Percentiles rank a stretch among this genome's conserved stretches.
These are phyloP conservation scores for Triticum monococcum DNA, from an alignment of 176 grass and related monocot genomes.

Conservation along the genomic window DNA sequence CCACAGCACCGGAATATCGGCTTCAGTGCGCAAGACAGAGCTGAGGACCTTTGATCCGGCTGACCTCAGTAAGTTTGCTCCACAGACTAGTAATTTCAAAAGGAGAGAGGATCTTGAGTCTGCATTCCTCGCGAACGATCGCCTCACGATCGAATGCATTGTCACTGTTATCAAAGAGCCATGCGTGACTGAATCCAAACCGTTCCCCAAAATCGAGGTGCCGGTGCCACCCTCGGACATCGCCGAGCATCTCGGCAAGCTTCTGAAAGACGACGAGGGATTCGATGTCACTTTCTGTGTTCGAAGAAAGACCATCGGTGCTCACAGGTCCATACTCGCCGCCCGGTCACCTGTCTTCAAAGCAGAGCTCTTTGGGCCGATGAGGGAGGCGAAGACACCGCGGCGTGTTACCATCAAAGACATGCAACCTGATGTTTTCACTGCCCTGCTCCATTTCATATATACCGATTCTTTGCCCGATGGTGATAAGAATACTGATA, in stretches of 20 bases:
- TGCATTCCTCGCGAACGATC: not conserved
- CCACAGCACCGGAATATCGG: not conserved
- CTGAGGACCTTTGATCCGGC: not conserved
- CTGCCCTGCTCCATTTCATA: not conserved
- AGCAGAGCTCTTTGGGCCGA: not conserved
- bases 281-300: slow-evolving; percentile 22
- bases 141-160: slow-evolving; percentile 3
- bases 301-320: not conserved
- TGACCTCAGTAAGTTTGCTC: no score
- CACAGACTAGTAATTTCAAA: not conserved
- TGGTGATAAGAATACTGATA: not conserved
- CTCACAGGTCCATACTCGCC: not conserved
- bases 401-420: not conserved
- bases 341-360: not conserved
- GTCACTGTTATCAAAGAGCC: not conserved
- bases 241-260: not conserved
- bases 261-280: not conserved
- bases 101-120: not conserved
- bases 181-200: not conserved
- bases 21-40: not conserved
- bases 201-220: not conserved
- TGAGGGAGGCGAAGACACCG: not conserved
- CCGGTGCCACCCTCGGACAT: not conserved
- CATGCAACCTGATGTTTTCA: not conserved
- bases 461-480: not conserved